Conservation (phyloP, 163 green algal species). For the Scenedesmus sp. region DNA sequence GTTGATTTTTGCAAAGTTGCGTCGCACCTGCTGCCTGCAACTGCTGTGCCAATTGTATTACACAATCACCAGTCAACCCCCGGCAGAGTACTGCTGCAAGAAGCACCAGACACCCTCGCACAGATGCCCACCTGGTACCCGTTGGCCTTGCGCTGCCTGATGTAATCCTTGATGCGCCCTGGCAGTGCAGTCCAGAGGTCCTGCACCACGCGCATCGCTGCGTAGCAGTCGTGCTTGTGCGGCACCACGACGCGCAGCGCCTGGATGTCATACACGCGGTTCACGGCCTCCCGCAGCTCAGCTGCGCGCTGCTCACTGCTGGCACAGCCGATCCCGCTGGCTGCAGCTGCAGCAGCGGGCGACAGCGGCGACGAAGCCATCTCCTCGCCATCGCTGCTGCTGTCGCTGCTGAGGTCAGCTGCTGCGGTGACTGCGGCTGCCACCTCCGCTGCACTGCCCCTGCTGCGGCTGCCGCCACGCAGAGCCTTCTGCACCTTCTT, state of each 20-base stretch:
- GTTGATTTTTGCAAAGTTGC: too few species aligned
- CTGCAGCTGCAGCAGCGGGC: slow-evolving; percentile 27
- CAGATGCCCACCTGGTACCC: slow-evolving; percentile 76
- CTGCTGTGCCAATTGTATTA: not conserved
- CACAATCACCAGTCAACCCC: not conserved
- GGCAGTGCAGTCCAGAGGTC: slow-evolving; percentile 72
- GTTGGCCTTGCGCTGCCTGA: slow-evolving; percentile 87
- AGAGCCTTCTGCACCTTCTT: slow-evolving; percentile 75
- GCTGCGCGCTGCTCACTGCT: slow-evolving; percentile 8
- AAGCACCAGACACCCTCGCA: not conserved
- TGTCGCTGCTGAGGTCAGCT: not conserved
- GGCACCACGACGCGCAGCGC: slow-evolving; percentile 89
- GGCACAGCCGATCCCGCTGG: not conserved
- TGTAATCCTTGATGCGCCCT: slow-evolving; percentile 91
- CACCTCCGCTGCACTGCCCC: not conserved
- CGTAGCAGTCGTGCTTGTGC: slow-evolving; percentile 86
- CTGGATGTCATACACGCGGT: slow-evolving; percentile 84
- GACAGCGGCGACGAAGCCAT: not conserved
- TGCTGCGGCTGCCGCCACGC: not conserved
- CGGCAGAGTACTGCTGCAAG: not conserved
- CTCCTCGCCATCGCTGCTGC: slow-evolving; percentile 26
- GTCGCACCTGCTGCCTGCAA: not conserved
- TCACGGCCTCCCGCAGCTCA: slow-evolving; percentile 57
- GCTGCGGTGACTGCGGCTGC: not conserved
- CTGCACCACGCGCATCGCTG: slow-evolving; percentile 76